Evolutionary conservation across 2,329 filamentous ascomycete genomes (phyloP).

Genomic region (Ceratocystis destructans): DNA sequence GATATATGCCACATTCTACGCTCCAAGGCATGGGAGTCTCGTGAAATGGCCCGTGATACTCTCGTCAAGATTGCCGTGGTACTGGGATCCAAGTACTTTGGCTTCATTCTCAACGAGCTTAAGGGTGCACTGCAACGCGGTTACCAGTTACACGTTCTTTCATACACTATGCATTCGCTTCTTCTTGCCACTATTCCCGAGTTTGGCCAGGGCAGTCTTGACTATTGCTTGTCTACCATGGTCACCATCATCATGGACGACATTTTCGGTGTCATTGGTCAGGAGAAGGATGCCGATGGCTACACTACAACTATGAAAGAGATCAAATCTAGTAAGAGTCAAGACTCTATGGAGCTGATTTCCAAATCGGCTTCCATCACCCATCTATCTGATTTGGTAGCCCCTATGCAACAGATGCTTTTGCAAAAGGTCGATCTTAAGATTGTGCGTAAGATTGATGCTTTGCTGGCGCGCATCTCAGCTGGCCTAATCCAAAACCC

Average conservation of each 20-base stretch:
- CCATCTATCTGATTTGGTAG: constrained; percentile 60
- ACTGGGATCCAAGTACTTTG: constrained; percentile 69
- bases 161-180: constrained; percentile 87
- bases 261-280: constrained; percentile 79
- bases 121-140: constrained; percentile 69
- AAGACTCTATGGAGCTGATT: constrained; percentile 90
- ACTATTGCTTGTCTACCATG: constrained; percentile 70
- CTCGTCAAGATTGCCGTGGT: constrained; percentile 70
- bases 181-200: constrained; percentile 60
- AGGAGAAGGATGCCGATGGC: constrained; percentile 94
- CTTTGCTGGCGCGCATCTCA: constrained; percentile 69
- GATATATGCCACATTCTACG: constrained; percentile 88
- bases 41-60: constrained; percentile 83
- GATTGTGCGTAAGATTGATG: constrained; percentile 80
- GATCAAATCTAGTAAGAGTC: constrained; percentile 95
- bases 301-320: constrained; percentile 95
- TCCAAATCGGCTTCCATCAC: constrained; percentile 67
- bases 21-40: constrained; percentile 74
- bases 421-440: constrained; percentile 72
- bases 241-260: constrained; percentile 90
- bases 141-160: constrained; percentile 88
- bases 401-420: constrained; percentile 64
- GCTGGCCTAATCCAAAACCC: constrained; percentile 73
- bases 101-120: constrained; percentile 86
- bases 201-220: constrained; percentile 68